Evolutionary conservation across 2,329 filamentous ascomycete species (phyloP).

Genomic region (Endothia cerciana): DNA sequence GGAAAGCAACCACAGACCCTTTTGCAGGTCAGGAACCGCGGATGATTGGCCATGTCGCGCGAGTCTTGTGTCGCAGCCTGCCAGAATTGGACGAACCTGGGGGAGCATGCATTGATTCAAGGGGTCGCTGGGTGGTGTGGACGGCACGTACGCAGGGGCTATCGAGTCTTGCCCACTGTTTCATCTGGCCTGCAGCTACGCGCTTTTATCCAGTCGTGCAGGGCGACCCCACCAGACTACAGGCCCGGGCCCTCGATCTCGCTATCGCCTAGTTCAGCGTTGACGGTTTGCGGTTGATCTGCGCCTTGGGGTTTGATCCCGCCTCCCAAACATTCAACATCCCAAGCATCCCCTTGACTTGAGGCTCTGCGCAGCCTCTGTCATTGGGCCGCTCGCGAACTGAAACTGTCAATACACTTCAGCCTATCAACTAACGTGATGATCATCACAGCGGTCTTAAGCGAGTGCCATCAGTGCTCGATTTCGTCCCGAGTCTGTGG

Average conservation of each 20-base stretch:
- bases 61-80: conserved; percentile 2
- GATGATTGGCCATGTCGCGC: not conserved
- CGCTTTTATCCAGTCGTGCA: conserved; percentile 12
- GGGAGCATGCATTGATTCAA: conserved; percentile 8
- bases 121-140: conserved; percentile 7
- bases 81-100: conserved; percentile 10
- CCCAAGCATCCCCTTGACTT: not conserved
- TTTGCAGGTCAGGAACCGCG: too few relatives aligned
- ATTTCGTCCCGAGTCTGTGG: not conserved
- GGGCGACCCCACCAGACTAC: not conserved
- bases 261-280: conserved; percentile 2
- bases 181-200: conserved; percentile 7
- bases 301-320: not conserved
- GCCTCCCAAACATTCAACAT: not conserved
- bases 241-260: not conserved
- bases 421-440: not conserved
- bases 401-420: not conserved
- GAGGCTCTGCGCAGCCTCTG: not conserved
- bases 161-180: conserved; percentile 2
- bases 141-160: conserved; percentile 1
- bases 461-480: not conserved
- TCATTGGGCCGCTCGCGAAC: not conserved
- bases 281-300: not conserved
- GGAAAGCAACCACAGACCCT: not conserved
- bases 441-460: not conserved